A percentile compares a stretch with the other conserved stretches of the same genome.
Conservation (phyloP, 73 alveolate species). For the Loxodes magnus region DNA sequence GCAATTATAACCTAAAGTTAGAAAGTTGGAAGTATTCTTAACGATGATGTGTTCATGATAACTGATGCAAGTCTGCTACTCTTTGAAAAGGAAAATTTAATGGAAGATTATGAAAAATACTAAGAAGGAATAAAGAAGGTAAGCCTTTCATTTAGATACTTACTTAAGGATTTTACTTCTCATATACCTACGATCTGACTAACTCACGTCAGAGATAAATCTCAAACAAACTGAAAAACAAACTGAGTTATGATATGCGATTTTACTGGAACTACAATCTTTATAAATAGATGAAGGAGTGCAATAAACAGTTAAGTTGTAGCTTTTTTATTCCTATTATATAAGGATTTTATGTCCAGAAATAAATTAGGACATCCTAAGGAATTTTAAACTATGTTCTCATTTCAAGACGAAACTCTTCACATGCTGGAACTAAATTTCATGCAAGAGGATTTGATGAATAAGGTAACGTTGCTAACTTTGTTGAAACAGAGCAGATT, state of each 20-base stretch:
- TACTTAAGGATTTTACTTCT: constrained; percentile 72
- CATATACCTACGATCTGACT: constrained; percentile 78
- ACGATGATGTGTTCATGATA: too few species aligned
- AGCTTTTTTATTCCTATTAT: constrained; percentile 52
- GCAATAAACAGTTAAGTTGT: constrained; percentile 20
- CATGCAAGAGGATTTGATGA: constrained; percentile 94
- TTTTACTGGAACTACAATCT: constrained; percentile 36
- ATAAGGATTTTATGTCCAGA: constrained; percentile 47
- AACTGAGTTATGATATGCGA: constrained; percentile 22
- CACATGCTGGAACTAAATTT: constrained; percentile 92
- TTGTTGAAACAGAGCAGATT: constrained; percentile 92
- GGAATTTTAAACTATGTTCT: constrained; percentile 8
- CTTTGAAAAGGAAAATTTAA: too few species aligned
- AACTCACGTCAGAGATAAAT: constrained; percentile 1
- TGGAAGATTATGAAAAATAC: too few species aligned
- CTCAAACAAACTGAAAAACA: constrained; percentile 3
- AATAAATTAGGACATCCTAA: constrained; percentile 9
- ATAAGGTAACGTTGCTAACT: constrained; percentile 94
- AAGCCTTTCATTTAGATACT: too few species aligned
- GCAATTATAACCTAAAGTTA: too few species aligned
- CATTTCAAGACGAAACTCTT: constrained; percentile 47
- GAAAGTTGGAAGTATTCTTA: too few species aligned
- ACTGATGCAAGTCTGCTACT: too few species aligned
- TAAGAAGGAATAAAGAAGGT: too few species aligned
- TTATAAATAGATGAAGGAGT: constrained; percentile 13